Conservation (phyloP, 352 stramenopile species). For the Pythium rhizo-oryzae region DNA sequence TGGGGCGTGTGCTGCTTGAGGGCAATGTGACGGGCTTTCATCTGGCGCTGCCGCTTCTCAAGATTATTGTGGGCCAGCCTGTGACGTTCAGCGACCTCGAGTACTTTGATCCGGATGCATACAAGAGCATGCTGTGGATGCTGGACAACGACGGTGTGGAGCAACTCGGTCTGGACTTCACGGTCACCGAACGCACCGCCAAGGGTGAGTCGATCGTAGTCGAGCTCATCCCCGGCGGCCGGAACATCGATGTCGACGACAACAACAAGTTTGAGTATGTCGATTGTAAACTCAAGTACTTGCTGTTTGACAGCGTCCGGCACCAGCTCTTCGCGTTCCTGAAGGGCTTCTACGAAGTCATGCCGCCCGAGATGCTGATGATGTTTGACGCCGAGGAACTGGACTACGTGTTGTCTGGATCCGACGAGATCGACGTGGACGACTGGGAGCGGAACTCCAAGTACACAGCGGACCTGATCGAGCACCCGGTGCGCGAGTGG, state of each 20-base stretch:
- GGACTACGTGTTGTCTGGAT: conserved; percentile 90
- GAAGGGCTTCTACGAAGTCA: conserved; percentile 91
- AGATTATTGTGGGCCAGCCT: conserved; percentile 95
- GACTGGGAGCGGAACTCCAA: conserved; percentile 68
- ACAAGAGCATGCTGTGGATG: conserved; percentile 67
- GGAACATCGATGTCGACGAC: conserved; percentile 88
- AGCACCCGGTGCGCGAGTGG: not conserved
- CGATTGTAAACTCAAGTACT: conserved; percentile 90
- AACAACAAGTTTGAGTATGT: conserved; percentile 94
- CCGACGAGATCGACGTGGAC: conserved; percentile 88
- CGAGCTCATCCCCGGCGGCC: conserved; percentile 56
- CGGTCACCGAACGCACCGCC: conserved; percentile 37
- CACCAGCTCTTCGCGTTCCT: conserved; percentile 67
- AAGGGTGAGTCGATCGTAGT: conserved; percentile 32
- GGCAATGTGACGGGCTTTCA: conserved; percentile 95
- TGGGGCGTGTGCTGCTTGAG: conserved; percentile 80
- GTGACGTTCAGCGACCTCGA: conserved; percentile 95
- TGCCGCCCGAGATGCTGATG: conserved; percentile 85
- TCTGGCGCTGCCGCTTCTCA: conserved; percentile 95
- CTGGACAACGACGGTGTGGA: conserved; percentile 58
- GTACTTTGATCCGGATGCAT: conserved; percentile 65
- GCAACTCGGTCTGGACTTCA: conserved; percentile 65
- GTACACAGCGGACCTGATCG: conserved; percentile 45
- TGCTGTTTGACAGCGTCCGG: conserved; percentile 86
- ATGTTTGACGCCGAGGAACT: conserved; percentile 95